Evolutionary conservation across 768 basidiomycete genomes (phyloP), one percentile per base, ranked within the genome.

Genomic region (Tricholoma sp.): DNA sequence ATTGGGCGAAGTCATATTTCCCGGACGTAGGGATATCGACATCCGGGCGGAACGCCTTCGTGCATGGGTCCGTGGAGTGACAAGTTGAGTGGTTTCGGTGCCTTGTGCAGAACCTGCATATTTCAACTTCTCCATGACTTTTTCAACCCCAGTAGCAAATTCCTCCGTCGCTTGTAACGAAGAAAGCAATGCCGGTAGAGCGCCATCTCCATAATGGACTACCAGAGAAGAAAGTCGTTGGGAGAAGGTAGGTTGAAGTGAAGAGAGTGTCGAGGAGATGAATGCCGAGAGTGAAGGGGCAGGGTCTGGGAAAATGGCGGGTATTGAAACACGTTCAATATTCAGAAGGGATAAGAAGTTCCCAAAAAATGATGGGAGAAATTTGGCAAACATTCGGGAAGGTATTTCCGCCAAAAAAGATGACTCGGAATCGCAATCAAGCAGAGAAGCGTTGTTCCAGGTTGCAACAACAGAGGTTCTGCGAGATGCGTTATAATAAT

Each of bases 401-500:
- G 58, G 34, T 27, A 59, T 51, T 12, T 27, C 61, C 35, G 65
- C 50, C 7, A 68, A 34, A 5, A 61, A 29, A 16, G 69, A 59
- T 7, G 68, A 55, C 11, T 67, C 63, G n/a, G 69, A 58, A n/a
- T 78, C 79, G 51, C 77, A 79, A 60, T 88, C 85, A 1, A 70
- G 65, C 32, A 94, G 72, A 0, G 67, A 66, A 1, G 81, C 81
- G 24, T 74, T 74, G 62, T 83, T 79, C 96, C 96, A 98, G 57
- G 79, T 64, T 14, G 82, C 73, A 41, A 91, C 76, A 12, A 96
- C 70, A 14, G 75, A 63, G 12, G 81, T 77, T 56, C 93, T 78
- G 27, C 92, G 79, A 9, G 91, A 88, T 11, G 91, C 91, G 71
- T 93, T 91, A 74, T 98, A 99, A 68, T 97, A 98, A 66, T 89